phyloP scores from a whole-genome alignment of 2,329 filamentous ascomycete species.

The Aureobasidium leucospermi region DNA sequence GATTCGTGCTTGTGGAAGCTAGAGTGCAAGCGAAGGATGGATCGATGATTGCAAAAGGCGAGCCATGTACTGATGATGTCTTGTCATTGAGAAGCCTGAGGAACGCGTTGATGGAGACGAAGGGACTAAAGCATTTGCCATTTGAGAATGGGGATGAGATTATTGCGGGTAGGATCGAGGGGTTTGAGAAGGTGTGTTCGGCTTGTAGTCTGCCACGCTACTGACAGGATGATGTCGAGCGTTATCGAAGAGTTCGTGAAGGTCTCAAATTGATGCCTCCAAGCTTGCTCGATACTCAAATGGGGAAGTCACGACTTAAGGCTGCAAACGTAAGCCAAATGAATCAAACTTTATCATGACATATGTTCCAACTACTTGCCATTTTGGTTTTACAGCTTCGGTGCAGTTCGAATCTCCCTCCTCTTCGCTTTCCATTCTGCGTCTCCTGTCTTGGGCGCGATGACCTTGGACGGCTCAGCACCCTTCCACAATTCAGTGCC shows the following conservation, averaged over 20 bases:
- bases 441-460: background rate
- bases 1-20: background rate
- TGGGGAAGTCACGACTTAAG: background rate
- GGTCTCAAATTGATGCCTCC: too few species aligned
- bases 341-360: background rate
- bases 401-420: constrained; percentile 1
- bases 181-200: background rate
- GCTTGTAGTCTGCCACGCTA: background rate
- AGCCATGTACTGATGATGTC: background rate
- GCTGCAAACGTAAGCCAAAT: background rate
- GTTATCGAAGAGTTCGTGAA: too few species aligned
- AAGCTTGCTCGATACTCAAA: too few species aligned
- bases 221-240: background rate
- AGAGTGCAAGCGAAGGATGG: constrained; percentile 1
- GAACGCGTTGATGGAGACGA: background rate
- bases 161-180: background rate
- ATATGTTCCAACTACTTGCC: background rate
- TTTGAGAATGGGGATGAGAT: background rate
- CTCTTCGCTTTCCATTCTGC: constrained; percentile 6
- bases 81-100: background rate
- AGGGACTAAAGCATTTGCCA: background rate
- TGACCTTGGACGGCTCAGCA: background rate
- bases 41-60: background rate
- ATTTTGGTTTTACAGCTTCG: background rate
- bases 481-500: constrained; percentile 58